These are phyloP conservation scores for Volvariella volvacea DNA, from an alignment of 1,284 basidiomycete species.

Conservation along the genomic window DNA sequence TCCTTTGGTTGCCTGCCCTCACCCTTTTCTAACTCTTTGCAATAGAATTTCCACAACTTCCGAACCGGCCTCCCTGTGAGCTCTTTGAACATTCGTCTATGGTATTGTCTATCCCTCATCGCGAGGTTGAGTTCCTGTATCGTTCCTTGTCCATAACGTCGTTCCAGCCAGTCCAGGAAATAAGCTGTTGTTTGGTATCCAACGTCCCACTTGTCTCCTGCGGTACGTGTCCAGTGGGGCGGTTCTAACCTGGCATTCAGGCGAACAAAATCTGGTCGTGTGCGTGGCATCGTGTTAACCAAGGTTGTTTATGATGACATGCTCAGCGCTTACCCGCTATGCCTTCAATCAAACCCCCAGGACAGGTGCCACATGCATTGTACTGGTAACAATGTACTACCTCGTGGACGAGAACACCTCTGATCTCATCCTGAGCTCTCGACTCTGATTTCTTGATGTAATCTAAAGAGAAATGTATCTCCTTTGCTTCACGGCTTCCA, in stretches of 20 bases:
- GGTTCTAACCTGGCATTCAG: conserved; percentile 48
- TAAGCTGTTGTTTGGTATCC: conserved; percentile 67
- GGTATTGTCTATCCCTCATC: conserved; percentile 44
- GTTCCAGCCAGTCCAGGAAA: conserved; percentile 68
- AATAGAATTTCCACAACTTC: conserved; percentile 52
- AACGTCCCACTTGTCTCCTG: conserved; percentile 56
- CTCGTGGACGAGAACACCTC: conserved; percentile 55
- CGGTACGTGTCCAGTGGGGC: conserved; percentile 53
- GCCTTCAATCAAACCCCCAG: conserved; percentile 65
- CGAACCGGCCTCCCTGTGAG: conserved; percentile 44
- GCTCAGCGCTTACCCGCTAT: conserved; percentile 48
- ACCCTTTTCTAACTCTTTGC: conserved; percentile 25
- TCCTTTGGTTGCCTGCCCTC: too few species aligned
- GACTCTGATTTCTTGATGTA: conserved; percentile 40
- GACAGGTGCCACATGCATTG: conserved; percentile 51
- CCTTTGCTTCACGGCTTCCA: conserved; percentile 51
- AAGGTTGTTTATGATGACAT: background rate
- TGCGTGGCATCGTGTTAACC: background rate
- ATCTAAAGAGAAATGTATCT: conserved; percentile 64
- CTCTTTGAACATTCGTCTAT: conserved; percentile 42
- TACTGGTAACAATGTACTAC: conserved; percentile 72
- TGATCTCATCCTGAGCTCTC: conserved; percentile 48
- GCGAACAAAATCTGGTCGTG: conserved; percentile 58
- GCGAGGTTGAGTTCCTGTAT: conserved; percentile 48
- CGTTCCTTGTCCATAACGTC: conserved; percentile 42